phyloP scores from a whole-genome alignment of 192 early-diverging fungal species.

The Entomortierella chlamydospora region DNA sequence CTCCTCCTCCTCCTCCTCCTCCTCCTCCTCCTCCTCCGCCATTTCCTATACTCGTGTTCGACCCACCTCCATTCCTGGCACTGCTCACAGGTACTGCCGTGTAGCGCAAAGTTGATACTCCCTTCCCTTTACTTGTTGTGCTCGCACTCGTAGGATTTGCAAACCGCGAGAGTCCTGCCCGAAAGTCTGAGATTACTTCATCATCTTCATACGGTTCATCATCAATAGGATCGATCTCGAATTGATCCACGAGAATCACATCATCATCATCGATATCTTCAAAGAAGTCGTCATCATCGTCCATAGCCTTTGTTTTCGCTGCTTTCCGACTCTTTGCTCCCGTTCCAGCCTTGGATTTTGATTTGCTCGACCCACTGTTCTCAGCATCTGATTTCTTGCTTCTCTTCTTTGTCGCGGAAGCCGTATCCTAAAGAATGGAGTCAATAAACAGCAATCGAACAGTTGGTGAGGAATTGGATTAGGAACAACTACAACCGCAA shows the following conservation, averaged over 20 bases:
- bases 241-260: not conserved
- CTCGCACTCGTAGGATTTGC: not conserved
- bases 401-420: slow-evolving; percentile 8
- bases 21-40: not conserved
- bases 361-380: not conserved
- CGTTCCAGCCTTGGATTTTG: slow-evolving; percentile 22
- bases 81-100: slow-evolving; percentile 3
- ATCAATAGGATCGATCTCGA: slow-evolving; percentile 2
- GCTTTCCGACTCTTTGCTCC: slow-evolving; percentile 15
- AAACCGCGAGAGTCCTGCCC: slow-evolving; percentile 14
- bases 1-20: no score
- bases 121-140: not conserved
- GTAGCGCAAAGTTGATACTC: not conserved
- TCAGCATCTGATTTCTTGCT: slow-evolving; percentile 7
- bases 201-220: slow-evolving; percentile 1
- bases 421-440: not conserved
- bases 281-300: slow-evolving; percentile 19
- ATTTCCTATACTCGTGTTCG: not conserved
- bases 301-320: not conserved
- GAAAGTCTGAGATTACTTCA: slow-evolving; percentile 13
- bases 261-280: slow-evolving; percentile 21
- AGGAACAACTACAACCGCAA: not conserved
- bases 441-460: not conserved
- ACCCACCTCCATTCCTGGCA: not conserved
- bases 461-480: not conserved